Percentiles rank a stretch among this genome's conserved stretches.
Evolutionary conservation across 2,329 filamentous ascomycete genomes (phyloP).

Genomic region (Colletotrichum brevisporum): DNA sequence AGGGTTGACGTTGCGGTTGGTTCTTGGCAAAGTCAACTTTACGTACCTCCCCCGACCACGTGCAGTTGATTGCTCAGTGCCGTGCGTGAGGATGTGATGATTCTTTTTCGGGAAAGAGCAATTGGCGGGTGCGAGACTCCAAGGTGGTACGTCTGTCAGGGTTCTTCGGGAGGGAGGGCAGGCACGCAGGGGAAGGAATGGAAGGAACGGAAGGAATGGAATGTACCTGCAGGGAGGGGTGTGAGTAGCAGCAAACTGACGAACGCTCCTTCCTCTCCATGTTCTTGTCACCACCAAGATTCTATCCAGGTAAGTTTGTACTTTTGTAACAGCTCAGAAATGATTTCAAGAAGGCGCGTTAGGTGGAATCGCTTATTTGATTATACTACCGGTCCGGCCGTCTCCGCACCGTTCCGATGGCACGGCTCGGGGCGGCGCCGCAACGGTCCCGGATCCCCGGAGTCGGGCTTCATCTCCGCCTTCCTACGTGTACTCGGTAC

Average conservation of each 20-base stretch:
- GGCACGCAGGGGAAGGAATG: not conserved
- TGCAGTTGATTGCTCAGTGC: not conserved
- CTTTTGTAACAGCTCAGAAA: not conserved
- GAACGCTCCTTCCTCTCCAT: not conserved
- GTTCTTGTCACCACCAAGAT: not conserved
- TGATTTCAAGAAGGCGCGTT: not conserved
- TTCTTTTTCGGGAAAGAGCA: not conserved
- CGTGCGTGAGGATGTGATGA: slow-evolving; percentile 2
- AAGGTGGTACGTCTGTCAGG: not conserved
- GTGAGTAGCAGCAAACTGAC: slow-evolving; percentile 20
- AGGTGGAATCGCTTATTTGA: slow-evolving; percentile 22
- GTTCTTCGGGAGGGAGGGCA: not conserved
- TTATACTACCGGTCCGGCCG: not conserved
- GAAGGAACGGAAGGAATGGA: not conserved
- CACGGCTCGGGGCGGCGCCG: slow-evolving; percentile 23
- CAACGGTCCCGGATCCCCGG: slow-evolving; percentile 12
- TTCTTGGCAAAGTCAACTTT: not conserved
- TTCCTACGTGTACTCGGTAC: slow-evolving; percentile 1
- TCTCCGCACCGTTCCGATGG: slow-evolving; percentile 21
- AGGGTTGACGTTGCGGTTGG: not conserved
- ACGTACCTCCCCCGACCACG: not conserved
- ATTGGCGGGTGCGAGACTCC: not conserved
- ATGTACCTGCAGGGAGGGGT: slow-evolving; percentile 12
- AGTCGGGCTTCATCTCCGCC: not conserved
- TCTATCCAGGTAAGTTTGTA: not conserved